A percentile compares a stretch with the other conserved stretches of the same genome.
Evolutionary conservation across 169 alveolate genomes (phyloP).

Genomic region (Plasmodium vivax): DNA sequence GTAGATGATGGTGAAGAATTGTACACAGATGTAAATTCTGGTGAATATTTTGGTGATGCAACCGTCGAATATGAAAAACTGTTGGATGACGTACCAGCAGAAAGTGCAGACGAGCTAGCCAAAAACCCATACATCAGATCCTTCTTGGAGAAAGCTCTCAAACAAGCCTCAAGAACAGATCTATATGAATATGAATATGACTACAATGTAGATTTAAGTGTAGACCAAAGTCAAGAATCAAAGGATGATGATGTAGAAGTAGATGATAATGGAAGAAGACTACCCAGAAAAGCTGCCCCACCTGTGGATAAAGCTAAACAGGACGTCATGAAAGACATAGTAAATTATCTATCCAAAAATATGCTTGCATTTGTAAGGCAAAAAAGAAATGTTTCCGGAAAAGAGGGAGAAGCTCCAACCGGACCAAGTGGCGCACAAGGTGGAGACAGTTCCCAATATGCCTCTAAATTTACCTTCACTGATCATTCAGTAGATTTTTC

Average conservation of each 20-base stretch:
- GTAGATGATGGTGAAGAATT: neutral
- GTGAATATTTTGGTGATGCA: neutral
- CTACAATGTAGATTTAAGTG: neutral
- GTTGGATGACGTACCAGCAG: neutral
- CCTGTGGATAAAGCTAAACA: neutral
- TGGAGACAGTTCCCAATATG: neutral
- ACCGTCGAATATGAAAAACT: neutral
- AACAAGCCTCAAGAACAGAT: neutral
- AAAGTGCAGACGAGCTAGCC: neutral
- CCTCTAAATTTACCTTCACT: neutral
- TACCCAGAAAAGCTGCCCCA: neutral
- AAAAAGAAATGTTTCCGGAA: neutral
- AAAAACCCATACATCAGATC: neutral
- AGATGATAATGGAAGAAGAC: neutral
- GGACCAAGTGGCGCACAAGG: neutral
- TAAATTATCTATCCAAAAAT: neutral
- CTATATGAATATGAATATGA: neutral
- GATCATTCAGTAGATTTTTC: neutral
- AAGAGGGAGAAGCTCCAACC: neutral
- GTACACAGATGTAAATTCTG: neutral
- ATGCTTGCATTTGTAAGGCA: neutral
- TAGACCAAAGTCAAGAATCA: neutral
- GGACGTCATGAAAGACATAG: neutral
- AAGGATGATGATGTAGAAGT: neutral
- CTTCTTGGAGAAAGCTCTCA: neutral